Evolutionary conservation across 225 moss, liverwort and hornwort species (phyloP), one percentile per base, ranked within the genome.

Genomic region (Pleurozium schreberi): DNA sequence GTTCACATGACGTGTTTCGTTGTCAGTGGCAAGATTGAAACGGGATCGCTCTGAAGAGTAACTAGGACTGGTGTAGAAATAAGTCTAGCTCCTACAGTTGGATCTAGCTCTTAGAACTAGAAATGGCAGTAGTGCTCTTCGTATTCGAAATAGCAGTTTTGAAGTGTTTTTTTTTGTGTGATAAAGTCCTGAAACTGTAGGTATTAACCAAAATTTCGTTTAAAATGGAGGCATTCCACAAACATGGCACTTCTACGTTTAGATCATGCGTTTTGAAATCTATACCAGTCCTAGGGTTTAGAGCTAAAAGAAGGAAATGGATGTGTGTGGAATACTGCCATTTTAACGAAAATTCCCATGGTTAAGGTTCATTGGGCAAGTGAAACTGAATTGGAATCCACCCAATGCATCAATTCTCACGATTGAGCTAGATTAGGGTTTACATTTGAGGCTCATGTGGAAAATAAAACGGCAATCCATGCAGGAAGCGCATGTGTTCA

Each of bases 401-500:
- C 26, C 26, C n/a, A n/a, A 10, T 68, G 20, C 53, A 67, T 58
- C 31, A 57, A 42, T 42, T 42, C 31, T 43, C 42, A 40, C 42
- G 55, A 28, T 52, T 76, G 61, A 45, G 36, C 52, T 75, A 19
- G 58, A 43, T 23, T 60, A 65, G 19, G 19, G 28, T 38, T 79
- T 10, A 10, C 62, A 47, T 87, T 47, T 53, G 55, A 75, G 49
- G 52, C 82, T 33, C 74, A 30, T 52, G 42, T 75, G 81, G 82
- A 58, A 69, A 52, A 25, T 69, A 30, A 55, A 70, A 70, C 7
- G 31, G 38, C 50, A 47, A 57, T 52, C 38, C 26, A 23, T 66
- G 66, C 95, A 98, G 98, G 98, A 98, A 95, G 98, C 98, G 65
- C 98, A 98, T 81, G 93, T 96, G 23, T 98, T 98, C 87, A 96